Evolutionary conservation across 257 asterid genomes (phyloP).

Genomic region (Rubia yunnanensis): DNA sequence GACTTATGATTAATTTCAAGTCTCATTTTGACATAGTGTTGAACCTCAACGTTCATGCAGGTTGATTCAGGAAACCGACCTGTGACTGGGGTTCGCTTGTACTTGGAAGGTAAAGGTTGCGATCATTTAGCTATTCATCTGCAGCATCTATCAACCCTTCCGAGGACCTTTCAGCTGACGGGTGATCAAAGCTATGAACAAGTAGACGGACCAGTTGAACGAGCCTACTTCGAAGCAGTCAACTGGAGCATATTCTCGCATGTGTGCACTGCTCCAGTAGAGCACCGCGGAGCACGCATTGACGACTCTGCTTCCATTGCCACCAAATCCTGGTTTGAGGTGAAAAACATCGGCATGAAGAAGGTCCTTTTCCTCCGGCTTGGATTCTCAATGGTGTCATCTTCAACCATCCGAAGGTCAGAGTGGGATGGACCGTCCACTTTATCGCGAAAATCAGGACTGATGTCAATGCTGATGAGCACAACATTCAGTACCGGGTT

Average conservation of each 20-base stretch:
- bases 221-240: constrained; percentile 75
- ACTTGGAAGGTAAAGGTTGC: constrained; percentile 82
- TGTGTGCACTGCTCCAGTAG: constrained; percentile 86
- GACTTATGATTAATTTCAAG: neutral
- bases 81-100: constrained; percentile 79
- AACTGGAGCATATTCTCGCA: constrained; percentile 97
- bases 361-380: constrained; percentile 84
- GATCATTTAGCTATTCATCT: constrained; percentile 89
- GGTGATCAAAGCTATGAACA: constrained; percentile 55
- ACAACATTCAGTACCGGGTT: constrained; percentile 54
- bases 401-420: constrained; percentile 63
- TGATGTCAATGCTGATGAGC: constrained; percentile 68
- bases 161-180: constrained; percentile 50
- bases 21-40: neutral
- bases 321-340: constrained; percentile 88
- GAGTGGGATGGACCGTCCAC: constrained; percentile 86
- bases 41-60: constrained; percentile 25
- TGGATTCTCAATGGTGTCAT: constrained; percentile 77
- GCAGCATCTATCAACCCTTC: constrained; percentile 76
- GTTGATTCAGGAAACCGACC: constrained; percentile 81
- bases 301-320: constrained; percentile 80
- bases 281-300: constrained; percentile 52
- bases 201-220: constrained; percentile 45
- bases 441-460: constrained; percentile 60
- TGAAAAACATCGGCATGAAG: constrained; percentile 65